A percentile compares a stretch with the other conserved stretches of the same genome.
These are phyloP conservation scores for Mesembryanthemum crystallinum DNA, from an alignment of 148 eudicot genomes.

Conservation along the genomic window DNA sequence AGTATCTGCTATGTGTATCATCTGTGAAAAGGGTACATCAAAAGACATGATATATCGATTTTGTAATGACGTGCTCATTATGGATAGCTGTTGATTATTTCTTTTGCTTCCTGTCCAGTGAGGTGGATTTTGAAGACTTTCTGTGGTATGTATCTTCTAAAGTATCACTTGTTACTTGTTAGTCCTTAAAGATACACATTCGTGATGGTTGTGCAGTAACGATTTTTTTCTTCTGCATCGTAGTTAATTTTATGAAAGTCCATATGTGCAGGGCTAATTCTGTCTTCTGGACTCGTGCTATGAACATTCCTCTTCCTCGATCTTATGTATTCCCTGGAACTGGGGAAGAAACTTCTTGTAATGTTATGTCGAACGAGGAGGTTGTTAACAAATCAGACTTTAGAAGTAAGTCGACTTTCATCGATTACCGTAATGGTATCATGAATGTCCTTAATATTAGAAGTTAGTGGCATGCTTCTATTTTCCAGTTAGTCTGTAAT, in stretches of 20 bases:
- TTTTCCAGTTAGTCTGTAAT: background rate
- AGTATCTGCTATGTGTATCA: background rate
- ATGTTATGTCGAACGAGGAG: conserved; percentile 28
- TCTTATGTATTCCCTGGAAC: conserved; percentile 56
- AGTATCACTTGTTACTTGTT: conserved; percentile 18
- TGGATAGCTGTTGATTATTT: conserved; percentile 17
- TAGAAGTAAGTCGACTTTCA: conserved; percentile 31
- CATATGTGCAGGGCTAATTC: conserved; percentile 76
- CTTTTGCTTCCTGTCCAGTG: conserved; percentile 46
- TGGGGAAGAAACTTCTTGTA: conserved; percentile 28
- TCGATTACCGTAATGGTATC: conserved; percentile 3
- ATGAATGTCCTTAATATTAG: background rate
- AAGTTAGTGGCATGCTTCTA: conserved; percentile 6
- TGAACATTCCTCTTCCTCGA: conserved; percentile 79
- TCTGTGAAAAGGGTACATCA: background rate
- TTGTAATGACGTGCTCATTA: background rate
- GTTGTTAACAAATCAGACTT: conserved; percentile 22
- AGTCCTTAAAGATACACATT: background rate
- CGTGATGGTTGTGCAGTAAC: background rate
- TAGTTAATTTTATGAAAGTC: conserved; percentile 7
- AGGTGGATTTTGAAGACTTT: conserved; percentile 85
- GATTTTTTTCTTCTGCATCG: background rate
- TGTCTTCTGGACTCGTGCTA: conserved; percentile 93
- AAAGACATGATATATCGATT: background rate
- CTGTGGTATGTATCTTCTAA: conserved; percentile 57